Evolutionary conservation across 1,139 yeast species (phyloP).

Genomic region (Kodamaea plutei): DNA sequence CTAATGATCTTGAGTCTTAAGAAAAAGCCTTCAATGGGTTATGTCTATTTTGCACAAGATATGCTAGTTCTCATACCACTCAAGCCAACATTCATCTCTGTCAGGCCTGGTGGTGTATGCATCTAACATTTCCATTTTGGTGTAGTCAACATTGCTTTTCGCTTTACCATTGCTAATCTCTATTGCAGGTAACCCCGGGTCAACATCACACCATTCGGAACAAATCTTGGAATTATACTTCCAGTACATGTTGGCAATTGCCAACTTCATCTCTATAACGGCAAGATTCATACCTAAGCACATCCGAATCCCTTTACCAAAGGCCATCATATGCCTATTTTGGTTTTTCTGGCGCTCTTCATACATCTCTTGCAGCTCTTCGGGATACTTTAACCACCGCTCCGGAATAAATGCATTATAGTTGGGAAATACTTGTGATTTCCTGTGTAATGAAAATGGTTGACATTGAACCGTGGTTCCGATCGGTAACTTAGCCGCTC

Average conservation of each 20-base stretch:
- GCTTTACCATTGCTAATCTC: slow-evolving; percentile 8
- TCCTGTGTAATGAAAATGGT: slow-evolving; percentile 63
- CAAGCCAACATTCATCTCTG: slow-evolving; percentile 50
- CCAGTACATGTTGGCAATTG: slow-evolving; percentile 52
- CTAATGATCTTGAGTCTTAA: too few relatives aligned
- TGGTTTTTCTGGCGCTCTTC: slow-evolving; percentile 38
- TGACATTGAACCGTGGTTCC: slow-evolving; percentile 61
- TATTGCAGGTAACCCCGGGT: slow-evolving; percentile 9
- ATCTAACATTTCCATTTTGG: slow-evolving; percentile 50
- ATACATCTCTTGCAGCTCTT: slow-evolving; percentile 32
- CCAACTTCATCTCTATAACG: slow-evolving; percentile 59
- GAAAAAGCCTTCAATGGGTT: too few relatives aligned
- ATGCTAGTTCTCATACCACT: slow-evolving; percentile 30
- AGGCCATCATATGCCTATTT: slow-evolving; percentile 58
- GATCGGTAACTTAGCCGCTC: slow-evolving; percentile 39
- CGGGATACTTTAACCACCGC: slow-evolving; percentile 49
- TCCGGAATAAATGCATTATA: slow-evolving; percentile 55
- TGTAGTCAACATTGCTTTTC: slow-evolving; percentile 29
- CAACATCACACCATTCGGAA: slow-evolving; percentile 41
- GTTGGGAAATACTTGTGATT: slow-evolving; percentile 43
- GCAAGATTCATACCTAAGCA: slow-evolving; percentile 73
- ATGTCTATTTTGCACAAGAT: too few relatives aligned
- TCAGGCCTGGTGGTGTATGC: slow-evolving; percentile 49
- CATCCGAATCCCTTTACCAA: slow-evolving; percentile 75
- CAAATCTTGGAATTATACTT: slow-evolving; percentile 37